A percentile compares a stretch with the other conserved stretches of the same genome.
Conservation (phyloP, 441 rosid genomes). For the Populus hybrid region DNA sequence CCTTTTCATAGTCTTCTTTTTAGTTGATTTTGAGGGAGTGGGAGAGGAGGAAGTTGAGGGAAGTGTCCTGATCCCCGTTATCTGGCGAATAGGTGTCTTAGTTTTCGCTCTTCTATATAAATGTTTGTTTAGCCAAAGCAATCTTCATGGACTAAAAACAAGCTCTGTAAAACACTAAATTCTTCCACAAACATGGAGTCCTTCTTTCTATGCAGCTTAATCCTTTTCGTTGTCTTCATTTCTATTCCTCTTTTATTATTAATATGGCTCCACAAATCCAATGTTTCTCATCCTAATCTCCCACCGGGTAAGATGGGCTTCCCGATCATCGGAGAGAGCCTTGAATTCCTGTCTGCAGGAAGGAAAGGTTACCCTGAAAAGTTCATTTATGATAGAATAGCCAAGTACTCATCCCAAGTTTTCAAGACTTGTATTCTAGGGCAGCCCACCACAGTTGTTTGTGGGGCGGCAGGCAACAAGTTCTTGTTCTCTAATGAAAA, state of each 20-base stretch:
- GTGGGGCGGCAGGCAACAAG: conserved; percentile 49
- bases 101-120: no score
- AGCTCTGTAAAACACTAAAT: neutral
- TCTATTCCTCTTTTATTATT: neutral
- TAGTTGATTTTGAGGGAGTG: no score
- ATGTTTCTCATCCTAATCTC: conserved; percentile 26
- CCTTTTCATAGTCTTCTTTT: neutral
- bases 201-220: neutral
- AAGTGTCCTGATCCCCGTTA: no score
- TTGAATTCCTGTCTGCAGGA: conserved; percentile 17
- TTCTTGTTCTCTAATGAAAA: conserved; percentile 58
- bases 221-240: neutral
- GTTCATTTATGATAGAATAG: conserved; percentile 30
- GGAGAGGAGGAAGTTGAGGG: no score
- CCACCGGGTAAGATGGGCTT: conserved; percentile 37
- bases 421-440: conserved; percentile 47
- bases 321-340: conserved; percentile 31
- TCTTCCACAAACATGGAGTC: neutral
- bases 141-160: no score
- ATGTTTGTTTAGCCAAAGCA: no score
- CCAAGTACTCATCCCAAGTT: conserved; percentile 23
- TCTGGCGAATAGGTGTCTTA: no score
- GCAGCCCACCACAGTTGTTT: conserved; percentile 30
- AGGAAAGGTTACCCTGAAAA: conserved; percentile 23
- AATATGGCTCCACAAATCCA: neutral